Evolutionary conservation across 1,139 yeast genomes (phyloP).

Genomic region (Blastobotrys persicus): DNA sequence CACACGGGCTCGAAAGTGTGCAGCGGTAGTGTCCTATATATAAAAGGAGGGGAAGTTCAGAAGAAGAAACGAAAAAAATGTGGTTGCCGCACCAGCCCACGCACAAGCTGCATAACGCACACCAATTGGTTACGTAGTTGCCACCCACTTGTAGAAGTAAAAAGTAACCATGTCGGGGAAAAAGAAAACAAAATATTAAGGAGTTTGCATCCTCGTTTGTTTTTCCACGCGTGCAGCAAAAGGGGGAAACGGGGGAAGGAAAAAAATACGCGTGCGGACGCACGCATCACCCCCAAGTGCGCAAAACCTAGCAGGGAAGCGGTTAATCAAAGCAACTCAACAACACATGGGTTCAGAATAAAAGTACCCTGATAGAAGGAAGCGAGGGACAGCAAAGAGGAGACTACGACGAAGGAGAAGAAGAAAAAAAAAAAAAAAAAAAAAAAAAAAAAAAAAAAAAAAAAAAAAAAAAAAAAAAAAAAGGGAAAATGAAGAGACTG

Average conservation of each 20-base stretch:
- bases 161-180: background rate
- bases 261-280: background rate
- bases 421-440: too few relatives aligned
- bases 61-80: background rate
- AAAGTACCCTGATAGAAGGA: too few relatives aligned
- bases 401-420: too few relatives aligned
- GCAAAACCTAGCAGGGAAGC: too few relatives aligned
- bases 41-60: background rate
- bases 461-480: conserved; percentile 10
- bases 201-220: background rate
- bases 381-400: too few relatives aligned
- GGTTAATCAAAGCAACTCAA: too few relatives aligned
- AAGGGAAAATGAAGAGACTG: conserved; percentile 2
- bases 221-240: background rate
- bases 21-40: background rate
- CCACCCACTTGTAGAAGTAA: background rate
- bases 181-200: conserved; percentile 1
- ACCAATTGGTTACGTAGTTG: background rate
- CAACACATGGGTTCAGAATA: too few relatives aligned
- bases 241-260: background rate
- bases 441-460: background rate
- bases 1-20: background rate
- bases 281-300: background rate
- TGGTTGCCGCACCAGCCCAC: background rate
- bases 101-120: background rate